phyloP scores from a whole-genome alignment of 2,329 filamentous ascomycete species.

The Rasamsonia emersonii region DNA sequence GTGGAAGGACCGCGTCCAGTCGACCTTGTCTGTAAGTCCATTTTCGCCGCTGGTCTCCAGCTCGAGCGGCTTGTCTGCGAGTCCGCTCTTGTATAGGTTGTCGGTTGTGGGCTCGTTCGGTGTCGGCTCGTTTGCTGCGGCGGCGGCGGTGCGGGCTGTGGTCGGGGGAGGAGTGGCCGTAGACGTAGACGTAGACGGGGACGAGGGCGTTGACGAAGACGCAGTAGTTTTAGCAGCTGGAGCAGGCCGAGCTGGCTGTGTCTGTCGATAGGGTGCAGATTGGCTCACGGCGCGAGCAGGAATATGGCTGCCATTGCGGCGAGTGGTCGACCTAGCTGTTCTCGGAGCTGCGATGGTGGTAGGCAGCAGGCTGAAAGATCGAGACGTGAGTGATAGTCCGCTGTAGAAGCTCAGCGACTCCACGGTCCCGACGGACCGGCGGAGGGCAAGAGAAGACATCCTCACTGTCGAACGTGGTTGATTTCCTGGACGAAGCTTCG shows the following conservation, averaged over 20 bases:
- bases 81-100: constrained; percentile 31
- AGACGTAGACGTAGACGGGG: constrained; percentile 6
- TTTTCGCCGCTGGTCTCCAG: constrained; percentile 11
- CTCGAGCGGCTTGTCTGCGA: constrained; percentile 27
- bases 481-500: neutral
- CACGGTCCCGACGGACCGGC: constrained; percentile 9
- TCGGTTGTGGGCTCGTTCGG: constrained; percentile 23
- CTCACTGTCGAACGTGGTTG: constrained; percentile 1
- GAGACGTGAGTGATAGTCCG: neutral
- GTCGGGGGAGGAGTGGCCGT: constrained; percentile 10
- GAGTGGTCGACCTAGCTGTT: neutral
- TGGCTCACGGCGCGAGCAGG: constrained; percentile 14
- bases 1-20: constrained; percentile 81
- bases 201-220: constrained; percentile 8
- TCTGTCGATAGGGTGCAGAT: constrained; percentile 7
- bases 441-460: constrained; percentile 9
- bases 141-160: constrained; percentile 11
- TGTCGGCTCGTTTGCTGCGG: constrained; percentile 14
- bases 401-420: constrained; percentile 6
- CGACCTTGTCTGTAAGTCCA: constrained; percentile 42
- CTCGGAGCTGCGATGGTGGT: neutral
- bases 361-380: constrained; percentile 1
- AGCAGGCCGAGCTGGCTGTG: constrained; percentile 10
- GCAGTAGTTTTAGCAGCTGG: constrained; percentile 8
- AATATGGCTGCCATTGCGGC: neutral